Percentiles rank a stretch among this genome's conserved stretches.
Conservation (phyloP, 129 eudicot genomes). For the Arctium lappa region DNA sequence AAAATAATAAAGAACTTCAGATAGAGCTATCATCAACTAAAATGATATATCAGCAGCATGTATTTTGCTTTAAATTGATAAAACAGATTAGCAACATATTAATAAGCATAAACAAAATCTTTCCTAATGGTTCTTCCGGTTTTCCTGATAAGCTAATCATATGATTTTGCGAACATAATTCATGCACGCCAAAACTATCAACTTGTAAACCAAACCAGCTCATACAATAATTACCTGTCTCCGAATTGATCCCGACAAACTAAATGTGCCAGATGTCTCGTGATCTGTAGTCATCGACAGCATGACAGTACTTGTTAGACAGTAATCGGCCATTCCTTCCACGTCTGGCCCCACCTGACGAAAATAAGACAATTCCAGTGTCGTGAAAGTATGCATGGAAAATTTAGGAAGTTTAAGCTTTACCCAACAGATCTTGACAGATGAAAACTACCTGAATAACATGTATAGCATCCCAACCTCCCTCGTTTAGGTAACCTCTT, state of each 20-base stretch:
- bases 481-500: constrained; percentile 92
- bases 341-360: constrained; percentile 68
- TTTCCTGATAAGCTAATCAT: not conserved
- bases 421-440: not conserved
- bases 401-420: not conserved
- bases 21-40: too few species aligned
- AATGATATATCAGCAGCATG: not conserved
- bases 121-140: not conserved
- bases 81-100: not conserved
- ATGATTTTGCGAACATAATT: not conserved
- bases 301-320: constrained; percentile 82
- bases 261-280: constrained; percentile 65
- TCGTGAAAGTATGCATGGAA: not conserved
- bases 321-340: constrained; percentile 60
- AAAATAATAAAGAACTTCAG: too few species aligned
- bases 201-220: not conserved
- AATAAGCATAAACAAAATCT: not conserved
- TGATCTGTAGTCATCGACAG: constrained; percentile 74
- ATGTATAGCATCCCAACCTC: constrained; percentile 98
- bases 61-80: too few species aligned
- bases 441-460: constrained; percentile 70
- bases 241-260: constrained; percentile 80
- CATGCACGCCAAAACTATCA: not conserved
- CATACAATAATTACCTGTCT: constrained; percentile 54
- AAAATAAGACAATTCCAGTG: not conserved